Conservation (phyloP, 768 basidiomycete species). For the Xerocomellus intermedius region DNA sequence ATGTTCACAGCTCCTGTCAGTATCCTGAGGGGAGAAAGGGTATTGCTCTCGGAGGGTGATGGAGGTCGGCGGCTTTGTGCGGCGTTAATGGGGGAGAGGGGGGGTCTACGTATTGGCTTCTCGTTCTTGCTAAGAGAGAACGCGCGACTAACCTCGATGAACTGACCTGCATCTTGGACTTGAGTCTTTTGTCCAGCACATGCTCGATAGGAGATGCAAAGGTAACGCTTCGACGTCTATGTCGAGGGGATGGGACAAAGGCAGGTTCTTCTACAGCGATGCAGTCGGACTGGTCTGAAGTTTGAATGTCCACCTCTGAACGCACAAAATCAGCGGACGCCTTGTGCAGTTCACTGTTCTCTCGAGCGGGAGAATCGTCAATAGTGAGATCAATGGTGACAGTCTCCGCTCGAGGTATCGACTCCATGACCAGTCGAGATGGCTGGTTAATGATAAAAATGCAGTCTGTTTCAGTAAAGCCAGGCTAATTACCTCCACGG, state of each 20-base stretch:
- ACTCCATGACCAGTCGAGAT: slow-evolving; percentile 3
- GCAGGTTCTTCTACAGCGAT: neutral
- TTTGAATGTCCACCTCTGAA: neutral
- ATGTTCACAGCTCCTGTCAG: neutral
- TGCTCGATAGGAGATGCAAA: slow-evolving; percentile 31
- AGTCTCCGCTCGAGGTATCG: slow-evolving; percentile 21
- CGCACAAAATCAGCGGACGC: neutral
- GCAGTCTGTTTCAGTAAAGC: neutral
- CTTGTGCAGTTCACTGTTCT: neutral
- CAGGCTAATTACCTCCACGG: slow-evolving; percentile 9
- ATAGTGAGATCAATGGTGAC: slow-evolving; percentile 48
- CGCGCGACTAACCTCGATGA: slow-evolving; percentile 6
- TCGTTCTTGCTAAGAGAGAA: neutral
- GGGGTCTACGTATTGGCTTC: neutral
- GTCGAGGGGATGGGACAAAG: slow-evolving; percentile 1
- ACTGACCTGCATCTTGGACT: neutral
- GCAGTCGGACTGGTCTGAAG: neutral
- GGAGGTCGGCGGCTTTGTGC: neutral
- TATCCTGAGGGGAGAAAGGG: slow-evolving; percentile 20
- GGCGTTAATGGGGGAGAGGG: neutral
- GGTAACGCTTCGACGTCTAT: slow-evolving; percentile 24
- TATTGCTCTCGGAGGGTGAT: slow-evolving; percentile 5
- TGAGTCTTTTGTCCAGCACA: slow-evolving; percentile 2
- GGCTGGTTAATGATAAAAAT: slow-evolving; percentile 13
- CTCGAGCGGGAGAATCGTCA: slow-evolving; percentile 26